Evolutionary conservation across 2,329 filamentous ascomycete species (phyloP).

Genomic region (Pseudogymnoascus sp.): DNA sequence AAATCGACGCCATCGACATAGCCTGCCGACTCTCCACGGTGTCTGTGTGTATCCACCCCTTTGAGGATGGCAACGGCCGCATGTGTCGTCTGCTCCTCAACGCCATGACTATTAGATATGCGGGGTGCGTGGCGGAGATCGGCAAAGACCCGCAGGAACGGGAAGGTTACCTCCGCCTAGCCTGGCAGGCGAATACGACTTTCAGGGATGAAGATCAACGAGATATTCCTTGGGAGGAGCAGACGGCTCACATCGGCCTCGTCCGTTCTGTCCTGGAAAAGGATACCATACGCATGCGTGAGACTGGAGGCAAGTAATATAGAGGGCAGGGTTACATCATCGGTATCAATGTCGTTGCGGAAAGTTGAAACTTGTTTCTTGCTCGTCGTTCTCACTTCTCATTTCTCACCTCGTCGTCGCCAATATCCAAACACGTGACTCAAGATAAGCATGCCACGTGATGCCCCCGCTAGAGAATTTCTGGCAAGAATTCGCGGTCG

Average conservation of each 20-base stretch:
- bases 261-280: background rate
- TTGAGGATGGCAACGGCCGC: slow-evolving; percentile 34
- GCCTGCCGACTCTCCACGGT: slow-evolving; percentile 26
- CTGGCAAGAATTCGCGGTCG: background rate
- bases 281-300: background rate
- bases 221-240: background rate
- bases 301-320: background rate
- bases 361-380: background rate
- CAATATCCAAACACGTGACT: no score
- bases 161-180: slow-evolving; percentile 12
- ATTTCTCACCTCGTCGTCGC: background rate
- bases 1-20: slow-evolving; percentile 23
- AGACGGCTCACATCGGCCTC: background rate
- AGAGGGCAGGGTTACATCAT: background rate
- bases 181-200: background rate
- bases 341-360: background rate
- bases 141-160: slow-evolving; percentile 16
- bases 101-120: slow-evolving; percentile 29
- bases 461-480: background rate
- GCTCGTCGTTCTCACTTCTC: background rate
- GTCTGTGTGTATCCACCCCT: slow-evolving; percentile 35
- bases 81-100: slow-evolving; percentile 34
- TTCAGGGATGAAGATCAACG: background rate
- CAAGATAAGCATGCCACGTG: background rate
- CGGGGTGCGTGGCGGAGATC: slow-evolving; percentile 17